Base-by-base conservation (phyloP, 345 rosid species). In the Moricandia arvensis region DNA sequence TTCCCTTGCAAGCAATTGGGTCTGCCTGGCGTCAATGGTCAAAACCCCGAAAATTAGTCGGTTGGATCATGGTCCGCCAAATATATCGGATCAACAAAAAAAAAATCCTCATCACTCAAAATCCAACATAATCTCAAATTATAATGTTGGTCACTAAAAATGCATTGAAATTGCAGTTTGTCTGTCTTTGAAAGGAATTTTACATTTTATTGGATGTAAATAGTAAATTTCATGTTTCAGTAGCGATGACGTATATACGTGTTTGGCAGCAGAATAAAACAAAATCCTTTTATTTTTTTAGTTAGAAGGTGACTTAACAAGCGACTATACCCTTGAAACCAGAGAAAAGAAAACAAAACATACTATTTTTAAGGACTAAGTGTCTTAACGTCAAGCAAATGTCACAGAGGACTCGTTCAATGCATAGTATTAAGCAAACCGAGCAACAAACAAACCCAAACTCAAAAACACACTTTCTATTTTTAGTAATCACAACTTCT, bases 361-460 rank as follows among this genome's bases (percentile, higher is more conserved):
- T 5, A 41, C 71, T 74, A 74, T 65, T 66, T 72, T 74, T 63
- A 68, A 59, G 76, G 67, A 45, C 54, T 6, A 55, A 51, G 67
- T 64, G 54, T 67, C 43, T 45, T 66, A 27, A 35, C 68, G 60
- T 77, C 41, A 64, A 63, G 26, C 71, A 77, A 33, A 78, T 71
- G 73, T 49, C 49, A 72, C 81, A 27, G 0, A 59, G 1, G 81
- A 78, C 81, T 72, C 81, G 81, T 78, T 78, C 81, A 72, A 78
- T 47, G 73, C 63, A 59, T 58, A 12, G 11, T 29, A 66, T 27
- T 60, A 67, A 75, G 65, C 65, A 24, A 61, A 53, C 12, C 4
- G 15, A 66, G 49, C 65, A 45, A 45, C 30, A 29, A 45, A 61
- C 30, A 3, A 26, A 57, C 31, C 71, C 15, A 30, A 70, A 70